Evolutionary conservation across 2,329 filamentous ascomycete species (phyloP).

Genomic region (Ophiostoma piceae): DNA sequence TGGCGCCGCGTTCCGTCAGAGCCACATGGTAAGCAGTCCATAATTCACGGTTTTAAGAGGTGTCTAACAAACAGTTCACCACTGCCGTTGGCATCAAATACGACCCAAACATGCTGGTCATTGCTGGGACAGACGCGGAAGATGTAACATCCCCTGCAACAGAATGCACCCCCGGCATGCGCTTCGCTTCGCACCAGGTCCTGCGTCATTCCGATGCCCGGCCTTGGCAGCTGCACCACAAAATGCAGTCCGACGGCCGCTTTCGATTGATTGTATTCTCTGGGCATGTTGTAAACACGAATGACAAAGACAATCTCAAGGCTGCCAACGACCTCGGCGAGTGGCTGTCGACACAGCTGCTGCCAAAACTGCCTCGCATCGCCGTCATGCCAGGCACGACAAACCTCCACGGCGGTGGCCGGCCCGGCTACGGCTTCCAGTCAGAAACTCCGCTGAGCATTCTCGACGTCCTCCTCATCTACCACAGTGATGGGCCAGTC

Average conservation of each 20-base stretch:
- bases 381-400: conserved; percentile 34
- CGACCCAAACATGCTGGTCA: conserved; percentile 20
- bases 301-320: not conserved
- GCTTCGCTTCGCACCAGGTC: conserved; percentile 55
- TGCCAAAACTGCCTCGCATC: conserved; percentile 30
- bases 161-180: conserved; percentile 48
- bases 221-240: conserved; percentile 55
- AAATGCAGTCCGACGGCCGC: conserved; percentile 51
- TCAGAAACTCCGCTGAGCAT: conserved; percentile 4
- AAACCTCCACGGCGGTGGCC: conserved; percentile 27
- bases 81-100: conserved; percentile 21
- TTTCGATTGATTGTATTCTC: conserved; percentile 59
- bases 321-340: conserved; percentile 44
- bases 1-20: conserved; percentile 23
- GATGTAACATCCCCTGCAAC: conserved; percentile 36
- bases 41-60: too few relatives aligned
- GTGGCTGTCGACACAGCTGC: conserved; percentile 39
- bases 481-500: conserved; percentile 42
- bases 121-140: conserved; percentile 1
- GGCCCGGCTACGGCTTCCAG: conserved; percentile 12
- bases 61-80: conserved; percentile 18
- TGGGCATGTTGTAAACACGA: conserved; percentile 27
- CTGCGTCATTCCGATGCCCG: conserved; percentile 52
- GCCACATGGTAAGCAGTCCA: conserved; percentile 14
- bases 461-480: conserved; percentile 58